Conservation (phyloP, 441 rosid genomes). For the Eruca vesicaria region DNA sequence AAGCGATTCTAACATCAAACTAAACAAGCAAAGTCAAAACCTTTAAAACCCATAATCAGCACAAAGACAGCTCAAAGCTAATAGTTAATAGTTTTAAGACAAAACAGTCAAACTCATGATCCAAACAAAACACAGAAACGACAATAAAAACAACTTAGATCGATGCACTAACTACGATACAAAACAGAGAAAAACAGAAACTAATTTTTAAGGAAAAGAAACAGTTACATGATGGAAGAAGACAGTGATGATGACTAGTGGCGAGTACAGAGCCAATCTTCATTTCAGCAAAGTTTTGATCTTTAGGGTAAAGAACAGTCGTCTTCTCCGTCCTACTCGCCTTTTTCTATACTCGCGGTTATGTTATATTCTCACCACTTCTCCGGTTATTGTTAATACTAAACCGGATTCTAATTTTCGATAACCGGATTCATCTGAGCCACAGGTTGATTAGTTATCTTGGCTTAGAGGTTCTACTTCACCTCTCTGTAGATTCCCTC, state of each 20-base stretch:
- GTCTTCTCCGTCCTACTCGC: constrained; percentile 25
- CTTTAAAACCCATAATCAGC: neutral
- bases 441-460: constrained; percentile 13
- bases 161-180: neutral
- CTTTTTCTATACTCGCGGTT: constrained; percentile 25
- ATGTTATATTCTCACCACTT: neutral
- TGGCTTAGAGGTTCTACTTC: neutral
- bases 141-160: neutral
- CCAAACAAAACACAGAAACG: constrained; percentile 1
- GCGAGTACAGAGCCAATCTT: constrained; percentile 25
- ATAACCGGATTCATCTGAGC: constrained; percentile 16
- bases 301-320: neutral
- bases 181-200: neutral
- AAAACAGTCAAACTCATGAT: neutral
- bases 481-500: neutral
- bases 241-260: constrained; percentile 11
- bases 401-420: neutral
- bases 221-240: constrained; percentile 11
- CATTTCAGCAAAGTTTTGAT: constrained; percentile 7
- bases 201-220: neutral
- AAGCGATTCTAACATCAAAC: neutral
- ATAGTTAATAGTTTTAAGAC: neutral
- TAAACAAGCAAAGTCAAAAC: neutral
- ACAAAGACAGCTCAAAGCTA: neutral
- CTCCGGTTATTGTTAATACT: constrained; percentile 4